These are phyloP conservation scores for Trametes cinnabarina DNA, from an alignment of 768 basidiomycete genomes.

Conservation along the genomic window DNA sequence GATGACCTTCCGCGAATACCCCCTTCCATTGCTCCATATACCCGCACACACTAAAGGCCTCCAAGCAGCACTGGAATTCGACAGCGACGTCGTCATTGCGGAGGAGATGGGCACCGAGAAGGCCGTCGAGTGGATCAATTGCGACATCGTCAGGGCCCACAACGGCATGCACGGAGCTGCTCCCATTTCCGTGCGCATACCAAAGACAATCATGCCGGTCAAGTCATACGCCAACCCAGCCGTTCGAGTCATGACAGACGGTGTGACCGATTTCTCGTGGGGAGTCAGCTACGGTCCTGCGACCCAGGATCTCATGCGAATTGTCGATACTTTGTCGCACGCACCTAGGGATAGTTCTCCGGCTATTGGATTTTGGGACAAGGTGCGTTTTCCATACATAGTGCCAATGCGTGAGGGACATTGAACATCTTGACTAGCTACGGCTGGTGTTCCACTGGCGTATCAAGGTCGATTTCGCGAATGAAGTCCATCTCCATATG, in stretches of 20 bases:
- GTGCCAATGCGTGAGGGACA: neutral
- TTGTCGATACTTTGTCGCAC: constrained; percentile 78
- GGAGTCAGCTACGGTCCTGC: constrained; percentile 84
- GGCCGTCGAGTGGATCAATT: constrained; percentile 72
- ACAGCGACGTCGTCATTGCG: constrained; percentile 77
- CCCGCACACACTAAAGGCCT: constrained; percentile 44
- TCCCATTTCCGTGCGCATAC: constrained; percentile 60
- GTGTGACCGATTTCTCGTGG: constrained; percentile 80
- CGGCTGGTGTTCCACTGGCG: constrained; percentile 85
- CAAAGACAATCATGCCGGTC: constrained; percentile 93
- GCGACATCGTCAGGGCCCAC: constrained; percentile 56
- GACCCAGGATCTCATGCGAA: constrained; percentile 81
- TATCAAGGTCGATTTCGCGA: constrained; percentile 59
- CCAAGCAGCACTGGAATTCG: constrained; percentile 56
- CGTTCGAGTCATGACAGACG: constrained; percentile 62
- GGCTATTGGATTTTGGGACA: constrained; percentile 92
- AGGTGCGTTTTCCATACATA: constrained; percentile 42
- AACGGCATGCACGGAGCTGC: constrained; percentile 50
- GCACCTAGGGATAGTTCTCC: constrained; percentile 80
- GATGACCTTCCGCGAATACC: constrained; percentile 80
- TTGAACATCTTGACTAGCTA: constrained; percentile 41
- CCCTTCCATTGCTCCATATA: constrained; percentile 78
- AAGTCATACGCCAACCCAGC: constrained; percentile 84
- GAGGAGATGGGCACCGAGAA: constrained; percentile 76
- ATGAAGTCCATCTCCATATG: constrained; percentile 75